Evolutionary conservation across 352 stramenopile genomes (phyloP).

Genomic region (Phytophthora podocarpi): DNA sequence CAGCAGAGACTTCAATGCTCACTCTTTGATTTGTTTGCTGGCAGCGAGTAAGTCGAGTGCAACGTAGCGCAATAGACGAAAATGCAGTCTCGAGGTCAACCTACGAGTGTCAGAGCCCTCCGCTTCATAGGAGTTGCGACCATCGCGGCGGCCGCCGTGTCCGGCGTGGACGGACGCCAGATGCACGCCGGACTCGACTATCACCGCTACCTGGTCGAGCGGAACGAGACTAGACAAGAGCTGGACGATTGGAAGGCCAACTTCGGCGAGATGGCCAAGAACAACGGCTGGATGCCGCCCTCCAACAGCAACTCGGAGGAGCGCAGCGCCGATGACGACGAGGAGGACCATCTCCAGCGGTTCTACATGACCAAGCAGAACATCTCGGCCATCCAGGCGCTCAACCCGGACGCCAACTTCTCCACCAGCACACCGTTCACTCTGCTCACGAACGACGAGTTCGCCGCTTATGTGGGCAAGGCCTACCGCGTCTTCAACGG

Average conservation of each 20-base stretch:
- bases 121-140: constrained; percentile 10
- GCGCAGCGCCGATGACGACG: constrained; percentile 34
- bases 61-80: constrained; percentile 4
- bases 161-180: constrained; percentile 23
- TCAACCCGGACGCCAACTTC: constrained; percentile 55
- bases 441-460: constrained; percentile 60
- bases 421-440: constrained; percentile 60
- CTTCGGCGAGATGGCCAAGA: constrained; percentile 33
- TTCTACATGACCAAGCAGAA: constrained; percentile 57
- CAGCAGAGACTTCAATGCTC: constrained; percentile 20
- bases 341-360: constrained; percentile 48
- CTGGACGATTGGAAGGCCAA: constrained; percentile 39
- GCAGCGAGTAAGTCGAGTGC: constrained; percentile 3
- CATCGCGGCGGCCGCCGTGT: constrained; percentile 12
- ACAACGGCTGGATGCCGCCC: constrained; percentile 39
- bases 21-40: constrained; percentile 34
- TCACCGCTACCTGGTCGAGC: constrained; percentile 42
- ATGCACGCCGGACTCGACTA: constrained; percentile 50
- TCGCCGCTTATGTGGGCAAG: constrained; percentile 41
- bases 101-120: not conserved
- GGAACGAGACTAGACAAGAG: constrained; percentile 33
- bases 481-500: constrained; percentile 28
- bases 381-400: constrained; percentile 34
- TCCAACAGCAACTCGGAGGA: constrained; percentile 27
- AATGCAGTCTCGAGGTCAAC: constrained; percentile 19